phyloP scores from a whole-genome alignment of 2,329 filamentous ascomycete genomes.

The Colletotrichum karsti region DNA sequence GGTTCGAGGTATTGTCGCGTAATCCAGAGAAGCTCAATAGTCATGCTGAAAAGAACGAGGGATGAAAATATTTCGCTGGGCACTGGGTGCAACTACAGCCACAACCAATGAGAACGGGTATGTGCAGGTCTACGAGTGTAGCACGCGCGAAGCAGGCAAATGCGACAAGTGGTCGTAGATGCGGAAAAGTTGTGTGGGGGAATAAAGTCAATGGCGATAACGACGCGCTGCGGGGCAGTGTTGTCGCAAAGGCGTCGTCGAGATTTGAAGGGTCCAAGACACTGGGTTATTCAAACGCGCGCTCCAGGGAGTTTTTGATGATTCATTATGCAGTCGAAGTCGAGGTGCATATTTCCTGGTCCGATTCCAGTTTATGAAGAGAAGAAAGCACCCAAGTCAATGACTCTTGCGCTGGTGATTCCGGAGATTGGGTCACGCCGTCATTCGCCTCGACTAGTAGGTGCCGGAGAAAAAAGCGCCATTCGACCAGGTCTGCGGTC shows the following conservation, averaged over 20 bases:
- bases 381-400: background rate
- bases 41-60: conserved; percentile 10
- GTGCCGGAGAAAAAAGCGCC: background rate
- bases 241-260: background rate
- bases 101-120: background rate
- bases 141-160: background rate
- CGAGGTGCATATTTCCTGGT: background rate
- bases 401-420: conserved; percentile 8
- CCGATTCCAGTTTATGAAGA: background rate
- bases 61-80: background rate
- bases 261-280: background rate
- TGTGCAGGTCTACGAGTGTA: background rate
- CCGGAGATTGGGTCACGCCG: conserved; percentile 1
- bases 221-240: conserved; percentile 8
- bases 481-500: background rate
- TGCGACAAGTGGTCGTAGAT: background rate
- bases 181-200: no score
- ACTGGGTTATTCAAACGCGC: background rate
- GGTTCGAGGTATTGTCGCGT: conserved; percentile 25
- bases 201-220: background rate
- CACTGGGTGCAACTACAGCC: background rate
- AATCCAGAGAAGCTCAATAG: conserved; percentile 11
- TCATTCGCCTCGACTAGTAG: background rate
- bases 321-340: conserved; percentile 5
- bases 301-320: conserved; percentile 3